Conservation (phyloP, 805 yeast species). For the Metschnikowia aberdeeniae region DNA sequence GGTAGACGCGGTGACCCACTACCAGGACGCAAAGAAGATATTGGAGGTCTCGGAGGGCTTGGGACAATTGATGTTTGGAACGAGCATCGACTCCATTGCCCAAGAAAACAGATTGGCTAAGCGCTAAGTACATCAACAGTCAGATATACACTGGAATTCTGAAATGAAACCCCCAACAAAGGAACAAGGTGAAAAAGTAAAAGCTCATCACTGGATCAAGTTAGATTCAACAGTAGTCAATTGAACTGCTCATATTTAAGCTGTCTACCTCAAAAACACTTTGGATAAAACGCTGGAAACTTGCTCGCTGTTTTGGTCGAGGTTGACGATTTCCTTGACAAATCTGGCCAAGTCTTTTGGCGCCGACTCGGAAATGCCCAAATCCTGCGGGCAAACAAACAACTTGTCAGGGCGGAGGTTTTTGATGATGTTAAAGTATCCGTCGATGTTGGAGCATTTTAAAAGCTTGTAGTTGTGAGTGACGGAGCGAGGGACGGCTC, state of each 20-base stretch:
- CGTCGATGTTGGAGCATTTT: conserved; percentile 37
- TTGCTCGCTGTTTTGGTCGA: conserved; percentile 23
- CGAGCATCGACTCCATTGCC: conserved; percentile 42
- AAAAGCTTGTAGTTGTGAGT: conserved; percentile 36
- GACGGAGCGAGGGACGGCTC: conserved; percentile 22
- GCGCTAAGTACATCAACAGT: conserved; percentile 4
- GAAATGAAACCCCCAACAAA: no score
- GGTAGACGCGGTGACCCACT: conserved; percentile 74
- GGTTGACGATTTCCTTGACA: conserved; percentile 32
- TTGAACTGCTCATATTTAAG: no score
- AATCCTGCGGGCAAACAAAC: conserved; percentile 39
- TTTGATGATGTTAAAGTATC: conserved; percentile 36
- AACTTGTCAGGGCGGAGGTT: conserved; percentile 40
- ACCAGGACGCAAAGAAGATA: conserved; percentile 53
- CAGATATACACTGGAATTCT: no score
- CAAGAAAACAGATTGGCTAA: conserved; percentile 15
- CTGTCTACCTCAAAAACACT: conserved; percentile 15
- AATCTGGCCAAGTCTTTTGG: conserved; percentile 37
- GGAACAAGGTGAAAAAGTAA: no score
- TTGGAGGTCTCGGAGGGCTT: conserved; percentile 65
- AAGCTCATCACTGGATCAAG: no score
- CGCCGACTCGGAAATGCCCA: conserved; percentile 29
- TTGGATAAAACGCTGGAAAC: conserved; percentile 20
- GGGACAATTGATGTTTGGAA: conserved; percentile 76
- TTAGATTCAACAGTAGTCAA: no score